Conservation (phyloP, 2,329 filamentous ascomycete species). For the Plectosphaerella sp. region DNA sequence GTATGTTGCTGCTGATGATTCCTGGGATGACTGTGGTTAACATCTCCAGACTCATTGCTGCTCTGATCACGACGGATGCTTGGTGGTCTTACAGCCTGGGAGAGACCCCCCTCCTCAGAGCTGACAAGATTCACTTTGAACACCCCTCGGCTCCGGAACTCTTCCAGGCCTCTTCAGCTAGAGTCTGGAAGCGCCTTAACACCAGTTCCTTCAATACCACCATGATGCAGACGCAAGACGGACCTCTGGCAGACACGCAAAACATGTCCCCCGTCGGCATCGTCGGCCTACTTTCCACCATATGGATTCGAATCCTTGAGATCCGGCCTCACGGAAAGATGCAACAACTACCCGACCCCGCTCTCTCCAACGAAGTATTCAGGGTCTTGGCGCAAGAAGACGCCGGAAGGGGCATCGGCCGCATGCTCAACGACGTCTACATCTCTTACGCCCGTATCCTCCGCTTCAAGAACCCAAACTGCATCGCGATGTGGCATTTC, state of each 20-base stretch:
- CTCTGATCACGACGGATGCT: background rate
- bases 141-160: background rate
- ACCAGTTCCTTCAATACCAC: background rate
- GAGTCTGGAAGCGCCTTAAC: background rate
- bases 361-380: background rate
- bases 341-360: too few species aligned
- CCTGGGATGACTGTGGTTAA: background rate
- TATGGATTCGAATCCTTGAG: background rate
- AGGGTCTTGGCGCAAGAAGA: background rate
- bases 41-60: background rate
- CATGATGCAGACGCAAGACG: background rate
- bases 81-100: background rate
- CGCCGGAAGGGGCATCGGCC: background rate
- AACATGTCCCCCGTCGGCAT: background rate
- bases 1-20: background rate
- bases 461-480: conserved; percentile 1
- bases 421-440: background rate
- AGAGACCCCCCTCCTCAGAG: background rate
- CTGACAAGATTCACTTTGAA: background rate
- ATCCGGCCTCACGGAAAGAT: background rate
- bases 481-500: background rate
- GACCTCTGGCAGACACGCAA: background rate
- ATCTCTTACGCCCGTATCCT: background rate
- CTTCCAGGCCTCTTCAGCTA: background rate
- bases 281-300: background rate